Base-by-base conservation (phyloP, 1,284 basidiomycete species). In the Xerocomus amazonicus region DNA sequence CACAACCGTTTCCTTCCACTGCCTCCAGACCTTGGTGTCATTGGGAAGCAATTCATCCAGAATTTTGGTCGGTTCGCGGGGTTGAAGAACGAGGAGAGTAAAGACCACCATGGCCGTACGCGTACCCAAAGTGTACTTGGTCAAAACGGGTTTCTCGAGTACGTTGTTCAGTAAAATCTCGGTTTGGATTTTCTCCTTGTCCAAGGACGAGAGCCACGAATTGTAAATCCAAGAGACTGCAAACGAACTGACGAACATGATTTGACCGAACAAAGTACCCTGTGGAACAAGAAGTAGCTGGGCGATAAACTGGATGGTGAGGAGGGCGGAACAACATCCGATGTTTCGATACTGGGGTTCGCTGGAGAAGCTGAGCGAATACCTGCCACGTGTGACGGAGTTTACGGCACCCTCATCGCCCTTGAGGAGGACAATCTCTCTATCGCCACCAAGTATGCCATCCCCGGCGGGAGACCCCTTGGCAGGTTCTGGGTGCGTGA, bases 211-310 rank as follows among this genome's bases (percentile, higher is more conserved):
- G 3, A 67, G 33, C 53, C 51, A 66, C 2, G 50, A 43, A 40
- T 66, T 65, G 37, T 64, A 65, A 8, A 40, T 35, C 62, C 63
- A 67, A 3, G 63, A 67, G 32, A 58, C 53, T 0, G 47, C 59
- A 4, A 65, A 50, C 1, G 63, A 63, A 1, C 45, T 7, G 7
- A 65, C 46, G 19, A 65, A 68, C 58, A 68, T 66, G 19, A 67
- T 55, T 43, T 70, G 68, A 14, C 68, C 68, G 23, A 70, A 68
- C 4, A 69, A 41, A 1, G 59, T 45, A 5, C 54, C 55, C 43
- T 70, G 66, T 0, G 68, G 67, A 28, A 67, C 36, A 9, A 67
- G 63, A 34, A 67, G 53, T 10, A 67, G 45, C 36, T 70, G 67
- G 16, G 55, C 50, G 16, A 69, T 36, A 52, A 67, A 68, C 27